Base-by-base conservation (phyloP, 1,284 basidiomycete genomes). In the Chalciporus piperatoides region DNA sequence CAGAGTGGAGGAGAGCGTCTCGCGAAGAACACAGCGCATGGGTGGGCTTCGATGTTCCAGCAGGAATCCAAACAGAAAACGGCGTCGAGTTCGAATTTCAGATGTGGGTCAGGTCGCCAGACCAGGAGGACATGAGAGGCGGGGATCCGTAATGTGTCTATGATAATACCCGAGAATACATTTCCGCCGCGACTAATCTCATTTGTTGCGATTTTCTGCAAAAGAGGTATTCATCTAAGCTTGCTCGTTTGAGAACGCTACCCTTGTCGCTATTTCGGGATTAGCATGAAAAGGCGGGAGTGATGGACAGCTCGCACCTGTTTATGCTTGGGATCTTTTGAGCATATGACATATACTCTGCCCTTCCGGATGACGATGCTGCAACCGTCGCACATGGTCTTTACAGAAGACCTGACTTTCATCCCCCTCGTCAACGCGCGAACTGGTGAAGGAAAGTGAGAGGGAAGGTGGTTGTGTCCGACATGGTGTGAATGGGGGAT, bases 391-490 rank as follows among this genome's bases (percentile, higher is more conserved):
- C 92, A 96, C 80, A 94, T 88, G 51, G 82, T 76, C 74, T 97
- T 97, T 59, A 98, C 91, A 7, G 92, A 92, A 27, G 90, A 89
- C 53, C 95, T 84, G 49, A 99, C 95, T 78, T 98, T 99, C 91
- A 97, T 97, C 36, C 93, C 93, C 57, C 95, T 74, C 24, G 76
- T 67, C 17, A 81, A 62, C 8, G 69, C 55, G 15, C 70, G 69
- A 47, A 57, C 60, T 27, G 64, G 56, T 28, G 58, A 46, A 19
- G 59, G 41, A 42, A 48, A 37, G 32, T 61, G 21, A 11, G 54
- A 12, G 52, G 52, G 14, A 25, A 57, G 61, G 30, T 56, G 57
- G 55, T 56, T 70, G 69, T 58, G 67, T 39, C 51, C 55, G 25
- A 56, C 62, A 23, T 49, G 59, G 46, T 70, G 67, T 14, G 62